Conservation (phyloP, 1,284 basidiomycete genomes). For the Boletus smithii region DNA sequence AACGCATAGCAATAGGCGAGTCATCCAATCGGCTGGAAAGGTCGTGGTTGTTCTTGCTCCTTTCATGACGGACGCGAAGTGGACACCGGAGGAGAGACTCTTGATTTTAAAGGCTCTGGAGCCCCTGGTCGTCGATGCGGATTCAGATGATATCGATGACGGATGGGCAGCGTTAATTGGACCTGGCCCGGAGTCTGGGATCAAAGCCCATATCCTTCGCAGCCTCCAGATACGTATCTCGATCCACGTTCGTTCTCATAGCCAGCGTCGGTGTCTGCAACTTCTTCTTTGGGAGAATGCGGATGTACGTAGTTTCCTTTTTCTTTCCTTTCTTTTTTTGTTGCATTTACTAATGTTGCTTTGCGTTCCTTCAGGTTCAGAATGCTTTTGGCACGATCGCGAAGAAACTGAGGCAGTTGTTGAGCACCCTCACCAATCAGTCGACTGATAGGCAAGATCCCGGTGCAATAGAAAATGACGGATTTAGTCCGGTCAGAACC, state of each 20-base stretch:
- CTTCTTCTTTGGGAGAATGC: slow-evolving; percentile 56
- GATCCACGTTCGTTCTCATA: slow-evolving; percentile 11
- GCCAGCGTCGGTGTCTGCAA: slow-evolving; percentile 39
- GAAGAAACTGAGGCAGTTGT: slow-evolving; percentile 37
- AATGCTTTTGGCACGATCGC: slow-evolving; percentile 45
- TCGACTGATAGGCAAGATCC: slow-evolving; percentile 14
- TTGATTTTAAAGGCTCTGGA: slow-evolving; percentile 64
- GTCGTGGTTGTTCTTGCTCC: slow-evolving; percentile 46
- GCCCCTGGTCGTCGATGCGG: slow-evolving; percentile 47
- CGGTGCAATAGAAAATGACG: slow-evolving; percentile 51
- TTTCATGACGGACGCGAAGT: slow-evolving; percentile 43
- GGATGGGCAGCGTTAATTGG: slow-evolving; percentile 56
- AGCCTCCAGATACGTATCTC: slow-evolving; percentile 30
- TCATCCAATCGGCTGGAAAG: slow-evolving; percentile 60
- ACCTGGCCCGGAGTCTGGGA: slow-evolving; percentile 65
- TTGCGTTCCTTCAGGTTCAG: slow-evolving; percentile 45
- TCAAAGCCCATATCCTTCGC: slow-evolving; percentile 52
- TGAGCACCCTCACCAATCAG: slow-evolving; percentile 33
- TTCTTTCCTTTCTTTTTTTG: not conserved
- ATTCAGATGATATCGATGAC: slow-evolving; percentile 27
- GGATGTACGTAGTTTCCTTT: slow-evolving; percentile 62
- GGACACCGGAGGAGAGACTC: slow-evolving; percentile 60
- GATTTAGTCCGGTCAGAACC: slow-evolving; percentile 59
- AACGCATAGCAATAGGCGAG: slow-evolving; percentile 52
- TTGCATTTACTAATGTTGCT: not conserved